Evolutionary conservation across 2,329 filamentous ascomycete genomes (phyloP), one percentile per base, ranked within the genome.

Genomic region (Diaporthe caulivora): DNA sequence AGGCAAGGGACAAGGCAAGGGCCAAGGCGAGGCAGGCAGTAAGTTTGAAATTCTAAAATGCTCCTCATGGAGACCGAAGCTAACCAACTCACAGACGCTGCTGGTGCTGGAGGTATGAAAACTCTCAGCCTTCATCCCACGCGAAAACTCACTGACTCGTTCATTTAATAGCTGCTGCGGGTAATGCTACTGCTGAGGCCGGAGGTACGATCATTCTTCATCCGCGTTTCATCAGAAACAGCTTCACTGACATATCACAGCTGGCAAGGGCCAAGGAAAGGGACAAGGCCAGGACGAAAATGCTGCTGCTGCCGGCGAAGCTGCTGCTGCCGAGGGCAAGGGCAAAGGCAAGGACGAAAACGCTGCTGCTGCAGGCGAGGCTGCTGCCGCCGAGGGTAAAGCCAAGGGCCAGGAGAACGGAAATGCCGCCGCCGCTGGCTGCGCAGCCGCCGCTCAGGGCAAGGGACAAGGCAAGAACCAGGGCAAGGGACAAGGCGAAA

Each of bases 401-500:
- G 51, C 37, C 24, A 44, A 62, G 21, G 37, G n/a, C 49, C 65
- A 70, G 24, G 37, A 24, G 7, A 31, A 17, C 18, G 51, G 17
- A 26, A 29, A 17, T 17, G 49, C 47, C 24, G 65, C 40, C 15
- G 34, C 31, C 7, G 47, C 31, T 51, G 29, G 65, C 37, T 40
- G 37, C 11, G 57, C 54, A 26, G 55, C 34, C 44, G 42, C 34
- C 29, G 40, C 18, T 37, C 13, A 26, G 21, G 34, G 40, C 49
- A 51, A 72, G 57, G 53, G 67, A 26, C 18, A 62, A 5, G 37
- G 34, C 49, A 51, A 70, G 31, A 21, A 24, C 37, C 37, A 37
- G 17, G 29, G 26, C 53, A 18, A 55, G 26, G 53, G 29, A 29
- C 31, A 57, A 17, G 53, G 26, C 17, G 2, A 10, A 8, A 29